phyloP scores from a whole-genome alignment of 371 early-diverging fungal species.

The Actinomucor elegans region DNA sequence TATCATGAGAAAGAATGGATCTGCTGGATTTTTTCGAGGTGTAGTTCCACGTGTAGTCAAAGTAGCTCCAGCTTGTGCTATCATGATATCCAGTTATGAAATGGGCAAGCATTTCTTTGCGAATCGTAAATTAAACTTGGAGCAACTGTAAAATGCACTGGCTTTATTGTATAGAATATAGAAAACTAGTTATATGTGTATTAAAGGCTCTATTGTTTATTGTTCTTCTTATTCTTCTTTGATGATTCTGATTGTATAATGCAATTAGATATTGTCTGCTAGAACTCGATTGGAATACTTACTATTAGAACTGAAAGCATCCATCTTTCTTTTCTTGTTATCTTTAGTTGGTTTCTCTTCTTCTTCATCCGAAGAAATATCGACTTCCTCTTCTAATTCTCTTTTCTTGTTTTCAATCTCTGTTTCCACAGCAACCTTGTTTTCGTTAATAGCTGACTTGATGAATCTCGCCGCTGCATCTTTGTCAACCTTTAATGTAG shows the following conservation, averaged over 20 bases:
- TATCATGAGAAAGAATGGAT: constrained; percentile 29
- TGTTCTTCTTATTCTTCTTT: constrained; percentile 6
- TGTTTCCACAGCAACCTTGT: background rate
- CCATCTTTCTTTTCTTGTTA: constrained; percentile 8
- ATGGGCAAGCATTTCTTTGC: constrained; percentile 67
- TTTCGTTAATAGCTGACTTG: constrained; percentile 33
- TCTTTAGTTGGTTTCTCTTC: background rate
- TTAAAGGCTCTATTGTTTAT: no score
- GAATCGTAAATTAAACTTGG: constrained; percentile 13
- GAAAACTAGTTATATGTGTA: no score
- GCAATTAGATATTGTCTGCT: no score
- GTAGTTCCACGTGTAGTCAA: constrained; percentile 82
- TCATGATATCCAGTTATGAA: constrained; percentile 93
- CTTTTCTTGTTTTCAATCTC: background rate
- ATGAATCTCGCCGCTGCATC: constrained; percentile 59
- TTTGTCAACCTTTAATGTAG: constrained; percentile 49
- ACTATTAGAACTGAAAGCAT: constrained; percentile 14
- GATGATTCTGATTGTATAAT: background rate
- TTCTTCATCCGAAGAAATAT: constrained; percentile 13
- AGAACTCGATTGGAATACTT: no score
- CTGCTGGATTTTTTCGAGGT: constrained; percentile 39
- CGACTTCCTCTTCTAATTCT: constrained; percentile 2
- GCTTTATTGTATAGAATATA: no score
- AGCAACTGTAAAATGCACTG: background rate
- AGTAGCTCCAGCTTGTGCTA: constrained; percentile 94